A percentile compares a stretch with the other conserved stretches of the same genome.
Evolutionary conservation across 2,329 filamentous ascomycete species (phyloP).

Genomic region (Hypomyces rosellus): DNA sequence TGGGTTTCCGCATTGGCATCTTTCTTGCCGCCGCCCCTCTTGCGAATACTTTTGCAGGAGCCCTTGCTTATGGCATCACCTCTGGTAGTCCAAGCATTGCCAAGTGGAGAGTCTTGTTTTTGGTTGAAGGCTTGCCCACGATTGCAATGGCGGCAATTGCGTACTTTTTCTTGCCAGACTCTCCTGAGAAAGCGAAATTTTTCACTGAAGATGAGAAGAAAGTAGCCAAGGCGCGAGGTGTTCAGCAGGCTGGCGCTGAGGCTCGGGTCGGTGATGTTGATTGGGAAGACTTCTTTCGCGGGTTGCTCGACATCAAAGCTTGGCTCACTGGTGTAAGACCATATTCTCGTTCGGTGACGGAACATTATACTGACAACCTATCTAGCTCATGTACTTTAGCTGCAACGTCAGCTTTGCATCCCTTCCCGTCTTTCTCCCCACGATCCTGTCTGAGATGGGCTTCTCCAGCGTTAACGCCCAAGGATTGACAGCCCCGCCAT

Average conservation of each 20-base stretch:
- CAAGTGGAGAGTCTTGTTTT: conserved; percentile 26
- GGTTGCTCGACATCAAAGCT: conserved; percentile 27
- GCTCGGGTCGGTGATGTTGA: conserved; percentile 12
- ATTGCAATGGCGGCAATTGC: conserved; percentile 22
- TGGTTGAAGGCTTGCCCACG: conserved; percentile 26
- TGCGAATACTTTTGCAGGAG: conserved; percentile 27
- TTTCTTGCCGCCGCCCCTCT: conserved; percentile 24
- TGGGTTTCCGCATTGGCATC: conserved; percentile 23
- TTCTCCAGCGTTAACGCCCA: conserved; percentile 33
- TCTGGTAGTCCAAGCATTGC: conserved; percentile 20
- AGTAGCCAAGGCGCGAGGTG: conserved; percentile 16
- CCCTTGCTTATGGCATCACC: conserved; percentile 28
- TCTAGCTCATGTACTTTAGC: conserved; percentile 32
- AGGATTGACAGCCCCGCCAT: conserved; percentile 35
- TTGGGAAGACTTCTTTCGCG: conserved; percentile 27
- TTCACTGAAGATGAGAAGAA: conserved; percentile 22
- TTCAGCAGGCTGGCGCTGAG: conserved; percentile 17
- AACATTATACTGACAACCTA: conserved; percentile 17
- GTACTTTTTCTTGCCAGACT: conserved; percentile 26
- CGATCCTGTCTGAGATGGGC: conserved; percentile 34
- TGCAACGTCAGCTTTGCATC: conserved; percentile 33
- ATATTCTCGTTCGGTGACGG: neutral
- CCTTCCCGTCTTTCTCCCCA: conserved; percentile 35
- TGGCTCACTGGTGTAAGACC: conserved; percentile 14
- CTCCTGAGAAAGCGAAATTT: conserved; percentile 22